Evolutionary conservation across 805 yeast species (phyloP), one percentile per base, ranked within the genome.

Genomic region (Kluyveromyces siamensis): DNA sequence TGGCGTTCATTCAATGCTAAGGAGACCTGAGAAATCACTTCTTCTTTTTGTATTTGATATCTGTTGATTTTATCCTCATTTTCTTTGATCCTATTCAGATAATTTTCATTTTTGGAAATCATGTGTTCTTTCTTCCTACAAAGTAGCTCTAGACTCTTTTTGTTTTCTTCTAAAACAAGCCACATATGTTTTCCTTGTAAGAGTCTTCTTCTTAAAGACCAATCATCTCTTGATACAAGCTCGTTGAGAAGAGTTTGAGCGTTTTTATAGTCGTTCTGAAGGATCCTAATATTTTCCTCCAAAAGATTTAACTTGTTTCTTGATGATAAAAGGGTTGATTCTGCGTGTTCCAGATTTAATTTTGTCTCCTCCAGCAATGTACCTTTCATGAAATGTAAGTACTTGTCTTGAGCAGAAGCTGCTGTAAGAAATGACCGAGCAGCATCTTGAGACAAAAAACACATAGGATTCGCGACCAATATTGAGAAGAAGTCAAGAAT

Each of bases 391-490:
- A 91, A 87, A 60, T 79, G 82, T 14, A 74, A 73, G 63, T 81
- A 93, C 65, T 89, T 87, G 44, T 77, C 83, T 36, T 72, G 73
- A 50, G 87, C 84, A 5, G 87, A 75, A 5, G 93, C 80, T 33
- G 83, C 79, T 0, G 95, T 84, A 52, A 93, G 69, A 61, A 93
- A 93, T 14, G 90, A 84, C 55, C 96, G 79, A 1, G 99, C 98
- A 51, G 83, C 86, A 56, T 93, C 97, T 64, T 93, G 99, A 1
- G 96, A 87, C 45, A 93, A 72, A 59, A 93, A 86, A 1, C 96
- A 86, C 77, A 93, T 79, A 6, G 97, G 96, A 57, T 93, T 93
- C 57, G 82, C 90, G 25, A 93, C 83, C 6, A 87, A 82, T 40
- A 91, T 82, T 41, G 84, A 81, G 60, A 83, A 88, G 53, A 75